phyloP scores from a whole-genome alignment of 148 eudicot genomes.

The Rhododendron kiyosumense region DNA sequence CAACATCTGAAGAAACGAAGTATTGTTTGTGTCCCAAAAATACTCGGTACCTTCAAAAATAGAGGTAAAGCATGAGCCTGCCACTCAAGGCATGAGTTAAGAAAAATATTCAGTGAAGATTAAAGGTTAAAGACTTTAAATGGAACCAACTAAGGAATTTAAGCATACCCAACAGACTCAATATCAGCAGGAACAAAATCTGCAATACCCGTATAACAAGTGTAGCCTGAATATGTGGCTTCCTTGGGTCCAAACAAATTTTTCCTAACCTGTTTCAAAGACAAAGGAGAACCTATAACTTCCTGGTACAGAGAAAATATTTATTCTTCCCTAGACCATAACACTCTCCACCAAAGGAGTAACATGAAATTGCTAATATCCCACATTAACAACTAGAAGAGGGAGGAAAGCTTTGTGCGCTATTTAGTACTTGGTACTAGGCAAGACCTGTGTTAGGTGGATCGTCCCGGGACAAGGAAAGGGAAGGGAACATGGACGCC shows the following conservation, averaged over 20 bases:
- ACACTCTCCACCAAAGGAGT: background rate
- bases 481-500: background rate
- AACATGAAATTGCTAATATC: background rate
- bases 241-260: constrained; percentile 72
- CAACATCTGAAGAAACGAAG: constrained; percentile 94
- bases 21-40: constrained; percentile 97
- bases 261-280: constrained; percentile 53
- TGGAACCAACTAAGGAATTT: background rate
- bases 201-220: constrained; percentile 97
- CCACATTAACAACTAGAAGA: background rate
- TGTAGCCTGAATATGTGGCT: constrained; percentile 83
- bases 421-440: background rate
- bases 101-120: background rate
- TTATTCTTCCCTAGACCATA: background rate
- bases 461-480: background rate
- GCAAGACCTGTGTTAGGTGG: background rate
- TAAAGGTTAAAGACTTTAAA: background rate
- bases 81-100: background rate
- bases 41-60: constrained; percentile 63
- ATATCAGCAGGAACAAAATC: constrained; percentile 96
- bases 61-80: constrained; percentile 12
- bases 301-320: background rate
- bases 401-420: background rate
- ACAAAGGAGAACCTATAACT: background rate
- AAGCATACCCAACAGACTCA: constrained; percentile 81